Percentiles rank a stretch among this genome's conserved stretches.
Evolutionary conservation across 108 stramenopile species (phyloP).

Genomic region (Nitzschia sp.): DNA sequence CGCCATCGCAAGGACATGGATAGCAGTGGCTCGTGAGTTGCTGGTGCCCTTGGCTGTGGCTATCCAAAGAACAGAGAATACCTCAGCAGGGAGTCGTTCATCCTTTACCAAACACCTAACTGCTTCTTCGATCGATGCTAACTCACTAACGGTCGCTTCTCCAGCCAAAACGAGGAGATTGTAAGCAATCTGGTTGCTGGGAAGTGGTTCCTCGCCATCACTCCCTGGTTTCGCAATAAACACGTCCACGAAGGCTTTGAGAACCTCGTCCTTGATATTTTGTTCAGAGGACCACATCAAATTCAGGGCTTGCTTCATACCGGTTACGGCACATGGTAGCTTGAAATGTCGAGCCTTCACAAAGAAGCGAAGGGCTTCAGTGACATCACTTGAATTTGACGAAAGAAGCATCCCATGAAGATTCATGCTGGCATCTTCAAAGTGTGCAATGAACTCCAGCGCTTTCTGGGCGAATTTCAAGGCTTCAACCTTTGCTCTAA

Average conservation of each 20-base stretch:
- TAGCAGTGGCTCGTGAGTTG: conserved; percentile 66
- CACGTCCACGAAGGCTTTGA: conserved; percentile 89
- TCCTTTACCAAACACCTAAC: conserved; percentile 75
- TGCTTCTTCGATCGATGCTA: conserved; percentile 94
- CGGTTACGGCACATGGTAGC: conserved; percentile 87
- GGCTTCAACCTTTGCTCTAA: conserved; percentile 61
- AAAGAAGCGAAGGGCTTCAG: conserved; percentile 88
- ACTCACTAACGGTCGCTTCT: conserved; percentile 80
- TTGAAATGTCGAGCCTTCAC: conserved; percentile 90
- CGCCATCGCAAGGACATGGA: conserved; percentile 86
- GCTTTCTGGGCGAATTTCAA: conserved; percentile 79
- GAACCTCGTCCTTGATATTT: conserved; percentile 83
- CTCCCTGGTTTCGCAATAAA: conserved; percentile 84
- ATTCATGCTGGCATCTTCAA: conserved; percentile 71
- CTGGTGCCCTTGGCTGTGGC: conserved; percentile 58
- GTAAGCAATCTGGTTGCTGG: conserved; percentile 75
- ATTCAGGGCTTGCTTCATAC: conserved; percentile 88
- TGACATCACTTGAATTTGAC: conserved; percentile 82
- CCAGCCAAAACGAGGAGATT: conserved; percentile 81
- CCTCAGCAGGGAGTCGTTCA: conserved; percentile 75
- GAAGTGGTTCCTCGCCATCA: conserved; percentile 70
- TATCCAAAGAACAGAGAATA: conserved; percentile 80
- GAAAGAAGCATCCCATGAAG: conserved; percentile 83
- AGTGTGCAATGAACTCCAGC: conserved; percentile 74
- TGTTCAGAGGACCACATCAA: conserved; percentile 91